Base-by-base conservation (phyloP, 2,329 filamentous ascomycete species). In the Fusarium praegraminearum region DNA sequence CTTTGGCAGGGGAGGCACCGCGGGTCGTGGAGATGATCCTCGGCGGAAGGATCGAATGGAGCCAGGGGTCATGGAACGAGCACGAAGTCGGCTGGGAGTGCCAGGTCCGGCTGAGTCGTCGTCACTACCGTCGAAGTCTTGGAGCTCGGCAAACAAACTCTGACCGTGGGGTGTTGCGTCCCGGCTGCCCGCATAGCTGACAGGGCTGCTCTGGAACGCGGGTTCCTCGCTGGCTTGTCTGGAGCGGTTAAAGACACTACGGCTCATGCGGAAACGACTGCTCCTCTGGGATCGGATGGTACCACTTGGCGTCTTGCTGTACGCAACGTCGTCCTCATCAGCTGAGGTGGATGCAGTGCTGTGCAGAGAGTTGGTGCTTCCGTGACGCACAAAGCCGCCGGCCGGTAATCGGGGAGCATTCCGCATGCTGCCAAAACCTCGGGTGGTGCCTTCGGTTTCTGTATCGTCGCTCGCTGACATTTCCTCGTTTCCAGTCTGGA, bases 401-500 rank as follows among this genome's bases (percentile, higher is more conserved):
- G 79, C 78, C 15, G 84, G 78, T 32, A 84, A 75, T 51, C 76
- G 80, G 6, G 83, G 82, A 6, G 82, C 79, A 33, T 80, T 80
- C 72, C 76, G 82, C 70, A 83, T 81, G 28, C 77, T 79, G 36
- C 80, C 79, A 40, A 81, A 79, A 28, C 81, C 83, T 73, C 80
- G 82, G 5, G 83, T 80, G 4, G 80, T 83, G 57, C 84, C 86
- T 78, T 98, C 95, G 4, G 94, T 98, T 81, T 98, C 96, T 1
- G 94, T 98, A 80, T 97, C 95, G 71, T 93, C 93, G 59, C 89
- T 91, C 75, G 90, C 94, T 18, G 86, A 86, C 54, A 89, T 80
- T 24, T 93, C 92, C 73, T 98, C 96, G 18, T 90, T 88, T n/a
- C 93, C 94, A 6, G 95, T 98, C 78, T 97, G 92, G 87, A 98